Evolutionary conservation across 106 monocot species (phyloP), one percentile per base, ranked within the genome.

Genomic region (Chionographis japonica): DNA sequence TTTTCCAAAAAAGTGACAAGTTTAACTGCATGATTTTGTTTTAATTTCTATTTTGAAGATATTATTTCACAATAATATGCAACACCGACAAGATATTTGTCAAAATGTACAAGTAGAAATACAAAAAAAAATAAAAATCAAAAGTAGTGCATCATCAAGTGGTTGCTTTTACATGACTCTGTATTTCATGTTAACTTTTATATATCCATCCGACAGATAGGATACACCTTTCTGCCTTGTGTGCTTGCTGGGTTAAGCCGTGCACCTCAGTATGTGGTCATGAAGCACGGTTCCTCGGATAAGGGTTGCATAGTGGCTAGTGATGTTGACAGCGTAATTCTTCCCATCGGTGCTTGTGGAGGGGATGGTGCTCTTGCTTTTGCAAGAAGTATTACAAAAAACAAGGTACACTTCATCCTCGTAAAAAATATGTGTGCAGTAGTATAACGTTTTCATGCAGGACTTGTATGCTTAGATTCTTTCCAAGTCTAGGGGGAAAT

Each of bases 201-300:
- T 9, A 19, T 52, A 8, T 42, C 50, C 40, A 46, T 77, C 4
- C 41, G 46, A 67, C 74, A 90, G 95, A 84, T 95, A 52, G 95
- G 95, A 41, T 81, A 91, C 68, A 95, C 95, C 16, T 95, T 95
- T 77, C 85, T 95, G 14, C 95, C 95, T 2, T 95, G 95, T 43
- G 95, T 95, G 59, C 91, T 95, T 71, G 82, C 91, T n/a, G 91
- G 95, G 37, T 59, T 95, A 70, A 88, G 88, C 61, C 72, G 55
- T 52, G 95, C 95, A 35, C 91, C 95, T 0, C 95, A 88, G 65
- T 95, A 95, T 66, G 68, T 84, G 11, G 71, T 61, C 2, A 69
- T 61, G 66, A 75, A 62, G 19, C 51, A 62, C 3, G 70, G 67
- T n/a, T 36, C 40, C 57, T 63, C 58, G 6, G 71, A 54, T n/a